phyloP scores from a whole-genome alignment of 805 yeast genomes.

The Cyberlindnera suaveolens region DNA sequence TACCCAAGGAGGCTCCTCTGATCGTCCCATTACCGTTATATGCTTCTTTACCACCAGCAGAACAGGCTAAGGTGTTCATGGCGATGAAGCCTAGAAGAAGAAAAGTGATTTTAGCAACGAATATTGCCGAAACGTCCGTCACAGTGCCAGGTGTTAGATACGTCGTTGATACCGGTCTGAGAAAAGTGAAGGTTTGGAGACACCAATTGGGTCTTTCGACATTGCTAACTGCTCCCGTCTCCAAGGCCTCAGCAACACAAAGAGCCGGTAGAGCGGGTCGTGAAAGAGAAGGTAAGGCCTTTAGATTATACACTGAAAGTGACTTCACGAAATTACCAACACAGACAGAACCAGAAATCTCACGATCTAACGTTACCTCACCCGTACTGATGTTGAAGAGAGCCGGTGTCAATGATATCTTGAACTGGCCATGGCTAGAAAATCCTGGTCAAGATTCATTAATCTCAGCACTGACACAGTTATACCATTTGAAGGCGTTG shows the following conservation, averaged over 20 bases:
- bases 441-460: conserved; percentile 79
- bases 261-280: conserved; percentile 99
- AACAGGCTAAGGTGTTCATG: conserved; percentile 76
- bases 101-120: conserved; percentile 87
- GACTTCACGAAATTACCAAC: conserved; percentile 57
- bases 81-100: conserved; percentile 60
- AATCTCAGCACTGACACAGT: conserved; percentile 67
- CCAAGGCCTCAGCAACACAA: conserved; percentile 92
- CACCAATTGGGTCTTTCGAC: conserved; percentile 92
- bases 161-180: conserved; percentile 86
- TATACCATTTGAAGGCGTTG: conserved; percentile 75
- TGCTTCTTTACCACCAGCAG: conserved; percentile 85
- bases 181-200: conserved; percentile 93
- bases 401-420: conserved; percentile 74
- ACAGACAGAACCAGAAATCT: conserved; percentile 91
- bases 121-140: conserved; percentile 96
- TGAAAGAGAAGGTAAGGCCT: conserved; percentile 88
- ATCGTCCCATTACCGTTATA: conserved; percentile 80
- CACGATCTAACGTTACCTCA: conserved; percentile 76
- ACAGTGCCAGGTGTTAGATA: conserved; percentile 93
- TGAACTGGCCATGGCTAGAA: conserved; percentile 90
- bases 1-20: conserved; percentile 71
- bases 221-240: conserved; percentile 82
- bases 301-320: conserved; percentile 70
- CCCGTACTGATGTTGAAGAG: conserved; percentile 82